Base-by-base conservation (phyloP, 495 filamentous ascomycete species). In the Viridothelium virens region DNA sequence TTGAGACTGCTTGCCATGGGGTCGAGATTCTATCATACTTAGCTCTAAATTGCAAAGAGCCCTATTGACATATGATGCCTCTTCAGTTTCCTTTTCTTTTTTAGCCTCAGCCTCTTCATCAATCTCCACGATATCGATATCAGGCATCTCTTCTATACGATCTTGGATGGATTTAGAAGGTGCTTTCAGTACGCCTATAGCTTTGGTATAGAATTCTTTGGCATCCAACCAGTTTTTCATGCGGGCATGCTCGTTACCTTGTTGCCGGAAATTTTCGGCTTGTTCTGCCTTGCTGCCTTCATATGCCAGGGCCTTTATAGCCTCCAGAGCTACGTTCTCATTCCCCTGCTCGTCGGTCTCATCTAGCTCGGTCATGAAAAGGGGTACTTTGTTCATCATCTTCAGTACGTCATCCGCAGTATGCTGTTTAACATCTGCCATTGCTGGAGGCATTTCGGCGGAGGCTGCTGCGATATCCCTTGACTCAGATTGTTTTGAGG, bases 331-430 rank as follows among this genome's bases (percentile, higher is more conserved):
- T 56, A 86, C 74, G 73, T 96, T 96, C 46, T 87, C 84, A 36
- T 79, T 82, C 37, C 70, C 68, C 33, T 69, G 72, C 14, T 66
- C 71, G 61, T 70, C 83, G 12, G 82, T 80, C 67, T 92, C 87
- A 68, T 91, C 89, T 11, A 97, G 83, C 68, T 87, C 84, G 5
- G 90, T 97, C 94, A 98, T 98, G 79, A 98, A 98, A 38, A 98
- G 80, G 5, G 95, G 94, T 12, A 85, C 86, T 70, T 86, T 84
- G 73, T 91, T 92, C 76, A 96, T 80, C 69, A 91, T 87, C 34
- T 82, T 80, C 33, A 89, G 74, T 12, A 94, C 79, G 68, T 95
- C 89, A 46, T 90, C 87, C 1, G 84, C 80, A 2, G 87, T 85
- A 74, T 89, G 84, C 67, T 82, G 81, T 25, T 79, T 76, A 38